Evolutionary conservation across 192 early-diverging fungal genomes (phyloP), one percentile per base, ranked within the genome.

Genomic region (Geranomyces michiganensis): DNA sequence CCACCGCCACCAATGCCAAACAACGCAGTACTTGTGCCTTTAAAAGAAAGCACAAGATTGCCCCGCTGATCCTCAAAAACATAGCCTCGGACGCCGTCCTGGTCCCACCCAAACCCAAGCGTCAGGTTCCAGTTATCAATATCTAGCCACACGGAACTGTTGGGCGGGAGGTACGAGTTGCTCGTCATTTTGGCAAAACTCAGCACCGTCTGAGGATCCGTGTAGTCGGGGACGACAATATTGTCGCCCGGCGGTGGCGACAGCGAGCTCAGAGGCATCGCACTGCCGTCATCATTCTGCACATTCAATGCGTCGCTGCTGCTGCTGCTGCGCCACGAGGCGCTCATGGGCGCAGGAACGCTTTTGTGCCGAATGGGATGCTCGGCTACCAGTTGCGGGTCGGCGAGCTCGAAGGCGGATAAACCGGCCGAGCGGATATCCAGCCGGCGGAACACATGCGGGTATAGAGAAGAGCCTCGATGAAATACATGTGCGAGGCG

Each of bases 121-220:
- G 29, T 66, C 62, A 65, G 7, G 21, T 68, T 66, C 71, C 71
- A 78, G 15, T 68, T 60, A 21, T 61, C 71, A 36, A 78, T 46
- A 41, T 45, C 48, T 0, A 65, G 13, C 77, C 77, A 78, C 12
- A 36, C 33, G 4, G 43, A 12, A 10, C 82, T 79, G 26, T 71
- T 81, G 12, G 83, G 79, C 15, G 90, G 85, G 33, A 81, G 82
- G 78, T 98, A 98, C 0, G 96, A 90, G 76, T 96, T 93, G 55
- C 86, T 88, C 8, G 90, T 90, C 90, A 98, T 93, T 43, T 85
- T 80, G 17, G 90, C 92, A 32, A 98, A 66, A 33, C 82, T 81
- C 21, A 91, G 66, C 13, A 98, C 76, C 1, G 94, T 93, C 1
- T 80, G 67, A 33, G 86, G 82, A 83, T 96, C 87, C 0, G 73